Conservation (phyloP, 805 yeast species). For the Candida andamanensis region DNA sequence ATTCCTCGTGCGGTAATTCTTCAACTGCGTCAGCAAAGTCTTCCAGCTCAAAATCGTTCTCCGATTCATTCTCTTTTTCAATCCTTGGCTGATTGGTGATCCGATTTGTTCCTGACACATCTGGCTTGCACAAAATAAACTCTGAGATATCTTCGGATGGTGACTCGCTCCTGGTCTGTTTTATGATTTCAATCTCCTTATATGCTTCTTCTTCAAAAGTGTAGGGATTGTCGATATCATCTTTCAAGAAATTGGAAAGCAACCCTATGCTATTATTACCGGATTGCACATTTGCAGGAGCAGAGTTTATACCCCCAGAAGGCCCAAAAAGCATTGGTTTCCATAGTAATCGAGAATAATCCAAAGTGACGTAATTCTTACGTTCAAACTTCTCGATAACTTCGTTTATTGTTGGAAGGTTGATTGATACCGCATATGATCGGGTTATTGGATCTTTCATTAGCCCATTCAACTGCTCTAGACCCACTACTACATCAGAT, state of each 20-base stretch:
- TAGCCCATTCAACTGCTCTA: conserved; percentile 71
- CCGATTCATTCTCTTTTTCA: too few relatives aligned
- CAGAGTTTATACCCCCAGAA: conserved; percentile 75
- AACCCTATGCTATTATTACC: conserved; percentile 49
- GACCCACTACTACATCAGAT: conserved; percentile 80
- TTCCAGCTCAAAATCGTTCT: conserved; percentile 2
- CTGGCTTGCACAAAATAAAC: too few relatives aligned
- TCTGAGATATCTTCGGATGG: conserved; percentile 1
- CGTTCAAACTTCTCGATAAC: conserved; percentile 47
- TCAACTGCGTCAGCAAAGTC: conserved; percentile 1
- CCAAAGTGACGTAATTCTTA: conserved; percentile 49
- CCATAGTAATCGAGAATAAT: conserved; percentile 61
- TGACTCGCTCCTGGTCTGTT: conserved; percentile 2
- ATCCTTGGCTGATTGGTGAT: conserved; percentile 1
- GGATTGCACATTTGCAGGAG: conserved; percentile 23
- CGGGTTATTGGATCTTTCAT: conserved; percentile 40
- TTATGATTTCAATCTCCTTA: conserved; percentile 37
- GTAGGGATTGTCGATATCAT: conserved; percentile 62
- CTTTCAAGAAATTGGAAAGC: conserved; percentile 56
- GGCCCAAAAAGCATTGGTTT: conserved; percentile 81
- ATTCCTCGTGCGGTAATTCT: not conserved
- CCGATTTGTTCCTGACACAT: not conserved
- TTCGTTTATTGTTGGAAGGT: conserved; percentile 37
- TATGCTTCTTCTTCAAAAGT: conserved; percentile 53
- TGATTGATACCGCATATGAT: conserved; percentile 50